These are phyloP conservation scores for Trapa bicornis DNA, from an alignment of 345 rosid species.

Conservation along the genomic window DNA sequence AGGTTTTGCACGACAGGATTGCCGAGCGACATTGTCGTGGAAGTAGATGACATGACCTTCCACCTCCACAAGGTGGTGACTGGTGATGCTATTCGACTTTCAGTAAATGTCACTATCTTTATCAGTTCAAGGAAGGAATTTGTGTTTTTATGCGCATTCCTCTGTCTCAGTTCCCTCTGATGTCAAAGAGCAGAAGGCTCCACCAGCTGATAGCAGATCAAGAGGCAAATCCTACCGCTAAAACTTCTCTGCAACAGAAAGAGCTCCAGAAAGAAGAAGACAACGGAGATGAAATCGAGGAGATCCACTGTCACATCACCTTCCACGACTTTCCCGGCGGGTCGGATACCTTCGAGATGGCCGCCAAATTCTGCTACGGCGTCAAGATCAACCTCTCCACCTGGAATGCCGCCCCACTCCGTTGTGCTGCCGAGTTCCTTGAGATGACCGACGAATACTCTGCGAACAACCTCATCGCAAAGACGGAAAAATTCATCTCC, in stretches of 20 bases:
- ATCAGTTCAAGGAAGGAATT: neutral
- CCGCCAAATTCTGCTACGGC: conserved; percentile 90
- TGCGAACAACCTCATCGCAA: conserved; percentile 61
- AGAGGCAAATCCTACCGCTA: conserved; percentile 27
- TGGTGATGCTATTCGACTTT: neutral
- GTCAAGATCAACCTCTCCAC: conserved; percentile 66
- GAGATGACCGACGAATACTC: conserved; percentile 85
- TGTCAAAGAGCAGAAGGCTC: conserved; percentile 79
- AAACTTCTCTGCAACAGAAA: neutral
- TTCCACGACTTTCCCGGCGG: conserved; percentile 83
- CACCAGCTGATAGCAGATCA: conserved; percentile 62
- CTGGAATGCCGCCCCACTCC: conserved; percentile 58
- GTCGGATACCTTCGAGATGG: conserved; percentile 73
- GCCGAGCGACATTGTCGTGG: conserved; percentile 79
- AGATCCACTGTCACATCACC: conserved; percentile 32
- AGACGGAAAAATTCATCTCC: conserved; percentile 55
- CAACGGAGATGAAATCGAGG: conserved; percentile 19
- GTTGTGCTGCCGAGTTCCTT: conserved; percentile 76
- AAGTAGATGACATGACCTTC: conserved; percentile 80
- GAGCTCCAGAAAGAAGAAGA: conserved; percentile 16
- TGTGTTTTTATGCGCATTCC: neutral
- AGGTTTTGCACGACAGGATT: conserved; percentile 93
- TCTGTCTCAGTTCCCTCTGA: conserved; percentile 62
- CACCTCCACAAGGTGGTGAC: conserved; percentile 78
- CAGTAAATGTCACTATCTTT: neutral